Evolutionary conservation across 2,329 filamentous ascomycete genomes (phyloP), one percentile per base, ranked within the genome.

Genomic region (Pseudogymnoascus sp.): DNA sequence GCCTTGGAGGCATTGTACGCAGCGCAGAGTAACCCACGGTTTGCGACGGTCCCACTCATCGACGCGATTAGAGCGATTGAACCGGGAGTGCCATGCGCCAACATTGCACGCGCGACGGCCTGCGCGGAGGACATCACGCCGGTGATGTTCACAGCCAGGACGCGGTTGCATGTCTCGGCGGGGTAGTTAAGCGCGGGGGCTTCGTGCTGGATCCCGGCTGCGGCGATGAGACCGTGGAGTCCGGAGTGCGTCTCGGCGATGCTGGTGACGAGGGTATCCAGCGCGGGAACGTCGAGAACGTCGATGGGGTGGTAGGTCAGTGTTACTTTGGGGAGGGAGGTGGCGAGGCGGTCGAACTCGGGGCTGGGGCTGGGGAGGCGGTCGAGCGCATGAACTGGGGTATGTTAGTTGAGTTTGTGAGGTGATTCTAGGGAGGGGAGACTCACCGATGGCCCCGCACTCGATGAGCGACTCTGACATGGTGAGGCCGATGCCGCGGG

Each of bases 101-200:
- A 77, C 82, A 90, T 86, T 73, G 95, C 88, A 63, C 87, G 83
- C 36, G 92, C 93, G n/a, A 91, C 90, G 18, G 91, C 91, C 79
- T 93, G 90, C 26, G 91, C 91, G 67, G 91, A 96, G 83, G 93
- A 85, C 77, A 91, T 90, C 29, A 83, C 86, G 11, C 92, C 93
- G n/a, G 86, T 95, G 69, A 96, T 81, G 76, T 97, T 96, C 71
- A 93, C 87, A 70, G 89, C 84, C 75, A 96, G 82, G 80, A 96
- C 90, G 75, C 86, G 83, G 73, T 92, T 86, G 73, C 86, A 85
- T 73, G 91, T 89, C 72, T 87, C 81, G 21, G 89, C 85, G 23
- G 84, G 83, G 72, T 96, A 96, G 60, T 96, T 91, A 63, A 96
- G 79, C 1, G 93, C 91, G 0, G 90, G 77, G 0, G 86, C 91